A percentile compares a stretch with the other conserved stretches of the same genome.
These are phyloP conservation scores for Boletellus deceptivus DNA, from an alignment of 1,284 basidiomycete species.

Conservation along the genomic window DNA sequence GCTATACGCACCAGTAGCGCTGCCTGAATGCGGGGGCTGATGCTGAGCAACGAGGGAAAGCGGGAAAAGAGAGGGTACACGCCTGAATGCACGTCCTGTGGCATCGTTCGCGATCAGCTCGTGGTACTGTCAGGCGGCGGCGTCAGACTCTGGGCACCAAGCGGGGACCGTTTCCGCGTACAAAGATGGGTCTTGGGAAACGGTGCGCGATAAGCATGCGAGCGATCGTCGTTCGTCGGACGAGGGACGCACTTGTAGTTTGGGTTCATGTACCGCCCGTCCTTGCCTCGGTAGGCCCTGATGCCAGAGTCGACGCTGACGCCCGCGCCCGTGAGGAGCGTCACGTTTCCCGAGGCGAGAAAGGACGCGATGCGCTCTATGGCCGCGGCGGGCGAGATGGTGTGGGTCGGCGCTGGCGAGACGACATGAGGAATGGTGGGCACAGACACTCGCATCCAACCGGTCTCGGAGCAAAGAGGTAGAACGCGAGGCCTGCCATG, in stretches of 20 bases:
- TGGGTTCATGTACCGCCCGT: constrained; percentile 86
- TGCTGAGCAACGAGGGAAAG: constrained; percentile 6
- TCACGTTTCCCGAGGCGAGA: constrained; percentile 62
- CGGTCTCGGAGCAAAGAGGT: background rate
- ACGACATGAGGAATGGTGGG: constrained; percentile 70
- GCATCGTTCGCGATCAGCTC: constrained; percentile 72
- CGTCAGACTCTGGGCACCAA: constrained; percentile 3
- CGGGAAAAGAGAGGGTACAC: constrained; percentile 17
- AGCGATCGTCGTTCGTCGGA: background rate
- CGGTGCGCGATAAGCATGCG: background rate
- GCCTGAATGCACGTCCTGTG: constrained; percentile 69
- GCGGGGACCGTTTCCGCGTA: constrained; percentile 18
- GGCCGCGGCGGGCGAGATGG: constrained; percentile 53
- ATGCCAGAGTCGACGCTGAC: constrained; percentile 93
- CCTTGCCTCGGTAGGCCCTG: constrained; percentile 80
- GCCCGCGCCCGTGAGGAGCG: constrained; percentile 85
- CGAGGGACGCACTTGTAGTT: constrained; percentile 72
- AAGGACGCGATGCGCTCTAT: constrained; percentile 67
- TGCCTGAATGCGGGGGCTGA: constrained; percentile 44
- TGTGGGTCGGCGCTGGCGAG: constrained; percentile 41
- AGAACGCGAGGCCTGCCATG: background rate
- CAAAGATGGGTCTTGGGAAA: constrained; percentile 57
- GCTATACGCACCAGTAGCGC: constrained; percentile 63
- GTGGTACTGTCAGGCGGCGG: constrained; percentile 56
- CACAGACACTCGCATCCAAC: constrained; percentile 72